Evolutionary conservation across 257 asterid genomes (phyloP), one percentile per base, ranked within the genome.

Genomic region (Solanum clarkiae): DNA sequence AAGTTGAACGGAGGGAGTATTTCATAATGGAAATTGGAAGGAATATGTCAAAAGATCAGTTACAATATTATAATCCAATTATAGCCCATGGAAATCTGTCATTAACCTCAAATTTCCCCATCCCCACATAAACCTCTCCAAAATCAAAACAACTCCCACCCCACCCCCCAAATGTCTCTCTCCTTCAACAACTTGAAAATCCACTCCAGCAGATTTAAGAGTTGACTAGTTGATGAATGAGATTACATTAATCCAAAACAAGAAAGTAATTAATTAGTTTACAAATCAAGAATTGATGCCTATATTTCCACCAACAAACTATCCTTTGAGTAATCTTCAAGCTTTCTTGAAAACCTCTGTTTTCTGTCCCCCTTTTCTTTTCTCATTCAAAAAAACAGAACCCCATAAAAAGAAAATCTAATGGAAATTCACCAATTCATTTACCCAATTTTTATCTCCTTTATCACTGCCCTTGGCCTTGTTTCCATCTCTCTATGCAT

Each of bases 401-500:
- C 13, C 32, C 66, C 65, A 32, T 16, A 57, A 80, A 51, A 54
- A 49, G 54, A 68, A 56, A 29, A 29, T 36, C 4, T 36, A 36
- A 36, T 36, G 42, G 94, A 90, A 88, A 86, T 84, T 29, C 82
- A 74, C 36, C 87, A 74, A 57, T 83, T 49, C 88, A 83, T 83
- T 79, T 88, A 65, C 45, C 70, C 89, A 6, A 56, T 89, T 24
- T 24, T 90, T 69, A 54, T 90, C 54, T 84, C 92, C 26, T 14
- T 84, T 80, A 16, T 86, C 70, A 55, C 84, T 87, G 77, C 88
- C 77, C 87, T 90, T 10, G 90, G 90, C 86, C 83, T 90, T 83
- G 56, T 87, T 90, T 90, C 96, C 88, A 87, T 86, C 90, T 57
- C 92, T 63, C 53, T 92, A n/a, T 95, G 94, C 90, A 84, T 95